Evolutionary conservation across 225 moss, liverwort and hornwort genomes (phyloP).

Genomic region (Polytrichum commune): DNA sequence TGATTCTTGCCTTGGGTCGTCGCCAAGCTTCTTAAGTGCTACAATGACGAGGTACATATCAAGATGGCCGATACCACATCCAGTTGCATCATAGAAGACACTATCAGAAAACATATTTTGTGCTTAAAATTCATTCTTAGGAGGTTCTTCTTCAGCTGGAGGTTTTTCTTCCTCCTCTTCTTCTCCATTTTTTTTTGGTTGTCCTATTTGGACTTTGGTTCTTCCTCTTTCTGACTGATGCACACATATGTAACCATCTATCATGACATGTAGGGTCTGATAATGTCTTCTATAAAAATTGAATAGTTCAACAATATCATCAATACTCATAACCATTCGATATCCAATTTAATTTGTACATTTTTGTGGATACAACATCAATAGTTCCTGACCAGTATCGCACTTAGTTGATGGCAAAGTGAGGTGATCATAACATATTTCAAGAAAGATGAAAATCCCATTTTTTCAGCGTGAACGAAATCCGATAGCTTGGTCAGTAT

Average conservation of each 20-base stretch:
- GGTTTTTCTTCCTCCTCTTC: slow-evolving; percentile 52
- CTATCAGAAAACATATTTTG: slow-evolving; percentile 83
- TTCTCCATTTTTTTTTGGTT: slow-evolving; percentile 48
- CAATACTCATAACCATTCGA: background rate
- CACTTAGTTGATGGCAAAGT: background rate
- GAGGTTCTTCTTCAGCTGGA: slow-evolving; percentile 46
- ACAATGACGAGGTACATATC: slow-evolving; percentile 80
- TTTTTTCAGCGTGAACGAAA: too few relatives aligned
- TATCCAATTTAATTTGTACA: background rate
- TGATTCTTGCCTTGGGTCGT: slow-evolving; percentile 61
- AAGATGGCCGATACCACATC: slow-evolving; percentile 67
- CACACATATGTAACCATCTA: slow-evolving; percentile 5
- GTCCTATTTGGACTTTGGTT: slow-evolving; percentile 32
- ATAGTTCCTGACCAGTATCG: too few relatives aligned
- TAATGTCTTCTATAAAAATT: too few relatives aligned
- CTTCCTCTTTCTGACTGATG: slow-evolving; percentile 57
- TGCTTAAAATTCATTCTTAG: slow-evolving; percentile 68
- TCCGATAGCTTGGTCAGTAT: too few relatives aligned
- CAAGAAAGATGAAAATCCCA: slow-evolving; percentile 35
- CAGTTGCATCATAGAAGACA: slow-evolving; percentile 78
- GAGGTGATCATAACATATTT: slow-evolving; percentile 27
- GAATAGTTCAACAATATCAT: background rate
- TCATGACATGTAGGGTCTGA: too few relatives aligned
- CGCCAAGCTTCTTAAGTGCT: slow-evolving; percentile 78
- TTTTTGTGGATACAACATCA: too few relatives aligned